Conservation (phyloP, 2,329 filamentous ascomycete species). For the Nothomitra cinnamomea region DNA sequence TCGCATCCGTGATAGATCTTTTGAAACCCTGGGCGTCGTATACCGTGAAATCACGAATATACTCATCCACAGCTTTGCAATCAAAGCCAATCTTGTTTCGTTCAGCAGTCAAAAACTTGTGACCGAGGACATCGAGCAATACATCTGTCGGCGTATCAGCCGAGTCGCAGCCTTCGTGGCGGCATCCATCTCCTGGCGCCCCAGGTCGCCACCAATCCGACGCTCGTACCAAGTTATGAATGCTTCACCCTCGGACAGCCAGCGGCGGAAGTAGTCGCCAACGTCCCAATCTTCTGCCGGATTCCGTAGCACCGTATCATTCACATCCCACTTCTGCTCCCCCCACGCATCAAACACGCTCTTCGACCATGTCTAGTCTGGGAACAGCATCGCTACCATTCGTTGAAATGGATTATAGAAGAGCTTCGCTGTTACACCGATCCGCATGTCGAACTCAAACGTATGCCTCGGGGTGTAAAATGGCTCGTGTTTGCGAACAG, state of each 20-base stretch:
- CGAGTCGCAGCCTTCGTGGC: slow-evolving; percentile 7
- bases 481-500: not conserved
- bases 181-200: not conserved
- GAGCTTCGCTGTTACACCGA: not conserved
- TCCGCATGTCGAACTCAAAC: not conserved
- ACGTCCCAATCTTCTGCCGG: slow-evolving; percentile 6
- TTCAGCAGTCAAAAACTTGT: not conserved
- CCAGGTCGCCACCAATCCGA: slow-evolving; percentile 3
- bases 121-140: not conserved
- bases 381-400: not conserved
- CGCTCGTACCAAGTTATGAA: slow-evolving; percentile 12
- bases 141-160: slow-evolving; percentile 1
- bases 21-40: not conserved
- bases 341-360: not conserved
- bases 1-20: too few relatives aligned
- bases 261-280: not conserved
- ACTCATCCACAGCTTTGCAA: not conserved
- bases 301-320: slow-evolving; percentile 6
- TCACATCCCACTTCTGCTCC: slow-evolving; percentile 3
- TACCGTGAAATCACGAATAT: not conserved
- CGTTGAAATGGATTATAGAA: not conserved
- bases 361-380: not conserved
- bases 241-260: slow-evolving; percentile 2
- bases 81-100: not conserved
- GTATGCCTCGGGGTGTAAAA: not conserved